Base-by-base conservation (phyloP, 192 early-diverging fungal genomes). In the Thamnidium elegans region DNA sequence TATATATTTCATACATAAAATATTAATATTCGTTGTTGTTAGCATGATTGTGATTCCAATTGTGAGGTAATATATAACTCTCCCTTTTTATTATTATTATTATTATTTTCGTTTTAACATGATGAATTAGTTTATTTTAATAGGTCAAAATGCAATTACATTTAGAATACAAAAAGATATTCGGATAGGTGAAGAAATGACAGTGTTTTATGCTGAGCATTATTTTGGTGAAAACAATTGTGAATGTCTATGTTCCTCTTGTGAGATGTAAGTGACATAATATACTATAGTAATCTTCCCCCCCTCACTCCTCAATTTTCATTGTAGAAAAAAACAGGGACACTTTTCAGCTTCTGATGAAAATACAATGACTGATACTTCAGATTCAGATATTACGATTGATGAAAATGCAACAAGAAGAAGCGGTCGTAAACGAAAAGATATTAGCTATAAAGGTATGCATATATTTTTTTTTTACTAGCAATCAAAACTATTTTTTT, bases 21-120 rank as follows among this genome's bases (percentile, higher is more conserved):
- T 17, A 19, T 7, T 36, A 30, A 54, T 65, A 8, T 63, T 30
- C 68, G 45, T 62, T 53, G 0, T 58, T 31, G 26, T 60, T 71
- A 85, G 83, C 85, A 87, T 69, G 85, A 87, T 42, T 87, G 85
- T 59, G 65, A 82, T 47, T 70, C 85, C 3, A 87, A 87, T 50
- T 69, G 70, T 34, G 68, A 74, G 63, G 77, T 78, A 72, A 26
- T 26, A n/a, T n/a, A 31, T 32, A 17, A 53, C 8, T 23, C 15
- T 6, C 47, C 2, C 42, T 44, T 7, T 3, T 52, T 43, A 30
- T 13, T n/a, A 59, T 15, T 43, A n/a, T n/a, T n/a, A n/a, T n/a
- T n/a, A n/a, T n/a, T n/a, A n/a, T n/a, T n/a, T n/a, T n/a, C n/a
- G n/a, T 23, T 45, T 26, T 26, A 2, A 20, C 5, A 3, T 7